These are phyloP conservation scores for Coemansia sp. DNA, from an alignment of 192 early-diverging fungal species.

Conservation along the genomic window DNA sequence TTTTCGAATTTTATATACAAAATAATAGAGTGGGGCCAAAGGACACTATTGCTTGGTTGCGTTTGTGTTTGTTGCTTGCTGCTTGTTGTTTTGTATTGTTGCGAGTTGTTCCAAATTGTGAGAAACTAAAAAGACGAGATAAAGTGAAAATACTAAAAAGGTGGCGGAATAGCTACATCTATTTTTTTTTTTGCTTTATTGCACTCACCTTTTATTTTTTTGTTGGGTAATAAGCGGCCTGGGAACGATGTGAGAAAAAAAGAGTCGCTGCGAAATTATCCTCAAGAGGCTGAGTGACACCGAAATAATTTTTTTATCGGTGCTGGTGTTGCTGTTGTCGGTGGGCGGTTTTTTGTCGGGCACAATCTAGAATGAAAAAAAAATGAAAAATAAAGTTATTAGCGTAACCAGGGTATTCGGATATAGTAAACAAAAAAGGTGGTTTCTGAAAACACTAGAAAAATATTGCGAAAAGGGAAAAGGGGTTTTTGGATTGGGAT, in stretches of 20 bases:
- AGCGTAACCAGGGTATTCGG: not conserved
- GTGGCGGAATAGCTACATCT: slow-evolving; percentile 7
- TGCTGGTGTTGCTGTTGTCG: not conserved
- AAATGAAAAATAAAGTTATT: not conserved
- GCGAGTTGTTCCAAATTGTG: not conserved
- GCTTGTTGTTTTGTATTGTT: not conserved
- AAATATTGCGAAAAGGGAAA: not conserved
- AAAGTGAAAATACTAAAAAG: slow-evolving; percentile 3
- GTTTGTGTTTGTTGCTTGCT: not conserved
- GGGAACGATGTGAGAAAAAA: not conserved
- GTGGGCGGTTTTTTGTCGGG: not conserved
- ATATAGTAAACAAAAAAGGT: not conserved
- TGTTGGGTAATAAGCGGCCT: not conserved
- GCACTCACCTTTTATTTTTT: slow-evolving; percentile 1
- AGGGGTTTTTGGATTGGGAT: not conserved
- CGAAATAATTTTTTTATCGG: not conserved
- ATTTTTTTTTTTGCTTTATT: not conserved
- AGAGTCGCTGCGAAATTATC: not conserved
- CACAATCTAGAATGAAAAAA: not conserved
- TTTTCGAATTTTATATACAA: not conserved
- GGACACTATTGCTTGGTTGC: not conserved
- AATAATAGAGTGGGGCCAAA: not conserved
- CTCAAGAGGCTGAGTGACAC: not conserved
- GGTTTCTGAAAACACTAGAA: slow-evolving; percentile 6
- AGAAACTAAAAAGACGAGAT: not conserved